Percentiles rank a stretch among this genome's conserved stretches.
phyloP scores from a whole-genome alignment of 139 green algal species.

The Marvania coccoides region DNA sequence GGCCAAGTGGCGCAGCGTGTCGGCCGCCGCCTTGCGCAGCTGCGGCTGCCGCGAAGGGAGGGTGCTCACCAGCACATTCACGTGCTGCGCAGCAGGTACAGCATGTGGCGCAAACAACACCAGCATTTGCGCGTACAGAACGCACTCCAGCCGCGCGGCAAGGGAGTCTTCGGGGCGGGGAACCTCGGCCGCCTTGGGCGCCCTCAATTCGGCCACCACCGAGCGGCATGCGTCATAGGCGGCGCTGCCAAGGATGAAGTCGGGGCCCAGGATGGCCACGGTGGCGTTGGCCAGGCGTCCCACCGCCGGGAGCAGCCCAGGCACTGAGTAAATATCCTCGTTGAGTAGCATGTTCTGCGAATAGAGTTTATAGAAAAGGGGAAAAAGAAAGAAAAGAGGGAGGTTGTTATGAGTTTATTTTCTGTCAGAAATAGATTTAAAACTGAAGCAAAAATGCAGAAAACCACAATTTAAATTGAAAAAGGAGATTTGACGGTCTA shows the following conservation, averaged over 20 bases:
- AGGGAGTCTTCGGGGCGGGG: conserved; percentile 26
- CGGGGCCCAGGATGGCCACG: conserved; percentile 80
- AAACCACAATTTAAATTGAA: no score
- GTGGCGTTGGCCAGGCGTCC: conserved; percentile 83
- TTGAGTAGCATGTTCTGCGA: conserved; percentile 29
- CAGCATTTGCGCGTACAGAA: conserved; percentile 91
- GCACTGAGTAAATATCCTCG: conserved; percentile 30
- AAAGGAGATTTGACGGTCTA: no score
- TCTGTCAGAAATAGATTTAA: no score
- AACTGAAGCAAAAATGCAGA: no score
- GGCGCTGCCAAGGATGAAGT: conserved; percentile 58
- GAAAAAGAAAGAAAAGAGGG: not conserved
- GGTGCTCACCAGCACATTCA: conserved; percentile 57
- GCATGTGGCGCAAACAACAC: conserved; percentile 86
- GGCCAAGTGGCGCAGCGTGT: conserved; percentile 81
- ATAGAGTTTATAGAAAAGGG: not conserved
- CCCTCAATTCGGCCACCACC: conserved; percentile 39
- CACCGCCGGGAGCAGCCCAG: conserved; percentile 50
- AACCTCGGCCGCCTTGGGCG: not conserved
- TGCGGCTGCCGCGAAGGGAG: conserved; percentile 59
- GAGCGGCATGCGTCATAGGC: conserved; percentile 57
- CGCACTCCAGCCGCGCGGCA: conserved; percentile 55
- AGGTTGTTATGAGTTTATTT: no score
- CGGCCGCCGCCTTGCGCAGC: conserved; percentile 70
- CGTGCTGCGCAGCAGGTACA: conserved; percentile 50